These are phyloP conservation scores for Paracorniculantispora psalliotae DNA, from an alignment of 2,329 filamentous ascomycete genomes.

Conservation along the genomic window DNA sequence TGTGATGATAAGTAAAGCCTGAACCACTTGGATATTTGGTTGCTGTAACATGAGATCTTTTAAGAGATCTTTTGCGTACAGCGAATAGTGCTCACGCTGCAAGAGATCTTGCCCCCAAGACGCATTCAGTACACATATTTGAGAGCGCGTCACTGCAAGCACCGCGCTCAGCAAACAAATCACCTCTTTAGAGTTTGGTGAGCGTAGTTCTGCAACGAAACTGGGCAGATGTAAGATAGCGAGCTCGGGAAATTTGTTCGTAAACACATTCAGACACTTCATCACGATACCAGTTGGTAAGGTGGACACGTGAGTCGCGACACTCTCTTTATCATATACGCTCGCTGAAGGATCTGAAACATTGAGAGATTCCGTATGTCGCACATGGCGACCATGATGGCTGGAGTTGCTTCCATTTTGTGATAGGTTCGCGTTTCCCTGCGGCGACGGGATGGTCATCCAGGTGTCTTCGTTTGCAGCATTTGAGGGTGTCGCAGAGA, in stretches of 20 bases:
- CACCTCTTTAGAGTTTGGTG: slow-evolving; percentile 20
- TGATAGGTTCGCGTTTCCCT: background rate
- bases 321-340: background rate
- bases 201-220: slow-evolving; percentile 23
- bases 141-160: slow-evolving; percentile 26
- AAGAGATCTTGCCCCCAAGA: slow-evolving; percentile 25
- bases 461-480: background rate
- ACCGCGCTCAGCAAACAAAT: slow-evolving; percentile 27
- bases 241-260: slow-evolving; percentile 30
- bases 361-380: background rate
- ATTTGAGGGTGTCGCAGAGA: background rate
- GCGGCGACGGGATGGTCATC: background rate
- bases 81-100: slow-evolving; percentile 28
- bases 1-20: slow-evolving; percentile 34
- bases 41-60: slow-evolving; percentile 22
- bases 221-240: slow-evolving; percentile 29
- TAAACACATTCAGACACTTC: slow-evolving; percentile 30
- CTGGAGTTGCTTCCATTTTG: background rate
- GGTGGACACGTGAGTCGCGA: slow-evolving; percentile 20
- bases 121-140: slow-evolving; percentile 27
- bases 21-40: slow-evolving; percentile 31
- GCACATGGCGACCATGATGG: background rate
- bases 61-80: slow-evolving; percentile 25
- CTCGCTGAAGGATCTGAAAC: background rate
- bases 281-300: slow-evolving; percentile 25